Evolutionary conservation across 148 eudicot species (phyloP).

Genomic region (Suaeda aralocaspica): DNA sequence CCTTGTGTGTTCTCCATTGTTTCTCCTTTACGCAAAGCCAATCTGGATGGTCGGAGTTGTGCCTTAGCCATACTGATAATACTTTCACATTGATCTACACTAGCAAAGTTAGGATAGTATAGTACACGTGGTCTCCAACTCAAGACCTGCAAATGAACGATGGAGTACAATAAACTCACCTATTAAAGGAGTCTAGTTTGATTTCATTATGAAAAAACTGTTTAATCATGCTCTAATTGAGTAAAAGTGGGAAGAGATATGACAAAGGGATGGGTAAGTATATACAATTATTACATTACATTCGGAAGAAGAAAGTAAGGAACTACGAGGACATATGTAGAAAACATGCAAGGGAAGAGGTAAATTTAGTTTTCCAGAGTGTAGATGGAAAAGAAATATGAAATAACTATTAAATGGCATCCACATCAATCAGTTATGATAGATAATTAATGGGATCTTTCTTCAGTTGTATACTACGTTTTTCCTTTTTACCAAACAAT

Average conservation of each 20-base stretch:
- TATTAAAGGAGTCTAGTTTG: background rate
- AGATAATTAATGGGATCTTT: background rate
- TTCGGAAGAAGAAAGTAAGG: background rate
- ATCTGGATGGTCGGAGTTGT: slow-evolving; percentile 58
- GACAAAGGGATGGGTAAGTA: background rate
- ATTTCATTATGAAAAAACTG: background rate
- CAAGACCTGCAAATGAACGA: slow-evolving; percentile 49
- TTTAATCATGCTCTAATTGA: background rate
- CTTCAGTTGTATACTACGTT: background rate
- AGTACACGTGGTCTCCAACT: slow-evolving; percentile 80
- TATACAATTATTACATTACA: background rate
- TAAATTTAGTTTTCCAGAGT: background rate
- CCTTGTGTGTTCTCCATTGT: slow-evolving; percentile 65
- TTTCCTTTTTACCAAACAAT: no score
- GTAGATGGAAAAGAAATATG: background rate
- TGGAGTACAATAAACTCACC: background rate
- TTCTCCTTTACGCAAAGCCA: slow-evolving; percentile 84
- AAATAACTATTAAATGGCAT: background rate
- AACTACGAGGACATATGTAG: background rate
- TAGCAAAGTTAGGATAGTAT: slow-evolving; percentile 77
- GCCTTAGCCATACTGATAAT: slow-evolving; percentile 57
- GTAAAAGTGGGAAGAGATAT: background rate
- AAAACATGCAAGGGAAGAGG: background rate
- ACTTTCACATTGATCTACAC: slow-evolving; percentile 64
- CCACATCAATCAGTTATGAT: background rate